Base-by-base conservation (phyloP, 495 filamentous ascomycete species). In the Rhizodiscina lignyota region DNA sequence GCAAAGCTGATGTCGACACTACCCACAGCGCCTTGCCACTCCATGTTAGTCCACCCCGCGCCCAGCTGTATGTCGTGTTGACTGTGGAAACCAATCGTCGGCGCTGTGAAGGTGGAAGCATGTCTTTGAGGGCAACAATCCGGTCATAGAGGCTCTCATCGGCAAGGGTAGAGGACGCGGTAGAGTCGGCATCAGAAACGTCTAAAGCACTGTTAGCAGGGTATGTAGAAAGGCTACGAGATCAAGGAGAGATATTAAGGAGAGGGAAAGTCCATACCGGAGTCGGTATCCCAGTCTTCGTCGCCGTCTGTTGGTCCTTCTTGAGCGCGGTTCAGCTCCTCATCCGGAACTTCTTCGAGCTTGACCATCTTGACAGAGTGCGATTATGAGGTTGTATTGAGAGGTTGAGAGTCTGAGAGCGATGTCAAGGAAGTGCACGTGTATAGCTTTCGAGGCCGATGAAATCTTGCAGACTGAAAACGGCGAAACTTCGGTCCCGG, bases 301-400 rank as follows among this genome's bases (percentile, higher is more conserved):
- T 87, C 83, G 31, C 91, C 80, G 44, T 89, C 78, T 12, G 78
- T 73, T 32, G 81, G 68, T 30, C 66, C 63, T 45, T 79, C 74
- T 57, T 81, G 79, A 47, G 76, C 63, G 41, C 64, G 58, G 52
- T 72, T 62, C 66, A 94, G 93, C 57, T 89, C 83, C 63, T 92
- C 85, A 55, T 97, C 89, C 42, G 86, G 75, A 52, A 97, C 86
- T 62, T 94, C 91, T 45, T 75, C 77, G 45, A 97, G 81, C 60
- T 91, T 80, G 54, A 97, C 89, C 89, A 97, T 97, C 50, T 55
- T 86, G 62, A 37, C 24, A n/a, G n/a, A n/a, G n/a, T n/a, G n/a
- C n/a, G n/a, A n/a, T n/a, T n/a, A n/a, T n/a, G n/a, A n/a, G n/a
- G n/a, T n/a, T n/a, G n/a, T n/a, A n/a, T n/a, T n/a, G n/a, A n/a